These are phyloP conservation scores for Penstemon newberryi DNA, from an alignment of 257 asterid species.

Conservation along the genomic window DNA sequence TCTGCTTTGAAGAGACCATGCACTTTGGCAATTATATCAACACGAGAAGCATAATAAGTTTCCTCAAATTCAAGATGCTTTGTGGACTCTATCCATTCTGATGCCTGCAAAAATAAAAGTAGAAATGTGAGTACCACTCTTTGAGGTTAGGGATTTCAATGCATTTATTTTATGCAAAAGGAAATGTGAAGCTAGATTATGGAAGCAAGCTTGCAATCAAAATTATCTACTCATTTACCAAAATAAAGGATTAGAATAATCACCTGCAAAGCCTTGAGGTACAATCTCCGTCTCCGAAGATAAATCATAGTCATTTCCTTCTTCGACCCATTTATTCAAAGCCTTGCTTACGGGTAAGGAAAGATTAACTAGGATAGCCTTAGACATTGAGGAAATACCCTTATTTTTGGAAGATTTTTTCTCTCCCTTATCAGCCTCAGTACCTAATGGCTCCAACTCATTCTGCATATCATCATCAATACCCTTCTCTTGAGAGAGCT, in stretches of 20 bases:
- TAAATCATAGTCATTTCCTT: constrained; percentile 55
- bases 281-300: constrained; percentile 59
- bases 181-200: constrained; percentile 4
- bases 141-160: background rate
- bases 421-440: constrained; percentile 34
- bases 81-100: constrained; percentile 69
- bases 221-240: background rate
- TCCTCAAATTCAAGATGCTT: constrained; percentile 43
- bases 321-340: constrained; percentile 67
- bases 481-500: constrained; percentile 47
- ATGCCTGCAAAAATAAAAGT: constrained; percentile 50
- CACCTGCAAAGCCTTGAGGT: constrained; percentile 74
- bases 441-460: constrained; percentile 35
- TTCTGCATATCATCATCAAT: constrained; percentile 30
- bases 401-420: constrained; percentile 25
- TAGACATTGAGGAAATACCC: constrained; percentile 40
- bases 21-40: constrained; percentile 73
- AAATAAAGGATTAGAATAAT: constrained; percentile 16
- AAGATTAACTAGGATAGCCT: constrained; percentile 49
- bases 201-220: constrained; percentile 13
- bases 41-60: constrained; percentile 58
- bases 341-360: constrained; percentile 37
- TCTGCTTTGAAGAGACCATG: constrained; percentile 68
- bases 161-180: background rate
- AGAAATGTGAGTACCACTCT: constrained; percentile 8